These are phyloP conservation scores for Penicillium soppii DNA, from an alignment of 495 filamentous ascomycete species.

Conservation along the genomic window DNA sequence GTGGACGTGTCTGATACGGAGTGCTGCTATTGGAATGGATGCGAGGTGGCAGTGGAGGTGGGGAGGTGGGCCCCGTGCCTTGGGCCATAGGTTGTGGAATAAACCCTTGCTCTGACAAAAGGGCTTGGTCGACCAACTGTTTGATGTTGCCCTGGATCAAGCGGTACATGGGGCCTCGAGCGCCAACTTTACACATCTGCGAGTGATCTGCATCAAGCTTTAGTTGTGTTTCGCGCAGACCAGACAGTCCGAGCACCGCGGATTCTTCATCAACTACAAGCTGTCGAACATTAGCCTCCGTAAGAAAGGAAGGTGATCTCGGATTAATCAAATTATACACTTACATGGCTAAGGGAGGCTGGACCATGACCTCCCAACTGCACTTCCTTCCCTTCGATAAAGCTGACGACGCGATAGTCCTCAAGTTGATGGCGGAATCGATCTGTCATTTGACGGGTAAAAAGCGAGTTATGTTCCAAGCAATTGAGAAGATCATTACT, in stretches of 20 bases:
- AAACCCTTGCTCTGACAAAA: constrained; percentile 34
- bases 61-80: not conserved
- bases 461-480: constrained; percentile 40
- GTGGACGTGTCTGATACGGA: constrained; percentile 26
- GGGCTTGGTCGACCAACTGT: constrained; percentile 35
- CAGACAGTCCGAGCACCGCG: constrained; percentile 36
- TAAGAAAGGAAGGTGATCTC: not conserved
- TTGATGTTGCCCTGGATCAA: constrained; percentile 42
- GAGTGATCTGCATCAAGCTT: constrained; percentile 43
- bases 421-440: constrained; percentile 38
- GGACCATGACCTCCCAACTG: constrained; percentile 31
- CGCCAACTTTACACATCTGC: constrained; percentile 38
- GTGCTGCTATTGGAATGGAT: constrained; percentile 34
- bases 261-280: constrained; percentile 42
- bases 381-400: constrained; percentile 44
- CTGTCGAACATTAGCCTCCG: constrained; percentile 21
- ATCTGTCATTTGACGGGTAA: constrained; percentile 40
- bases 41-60: constrained; percentile 34
- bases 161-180: constrained; percentile 36
- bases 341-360: constrained; percentile 34
- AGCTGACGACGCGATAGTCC: constrained; percentile 40
- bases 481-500: constrained; percentile 38
- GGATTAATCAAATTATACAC: not conserved
- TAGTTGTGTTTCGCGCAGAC: constrained; percentile 38
- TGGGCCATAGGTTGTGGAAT: constrained; percentile 26